phyloP scores from a whole-genome alignment of 2,329 filamentous ascomycete genomes.

The Aspergillus pseudoviridinutans region DNA sequence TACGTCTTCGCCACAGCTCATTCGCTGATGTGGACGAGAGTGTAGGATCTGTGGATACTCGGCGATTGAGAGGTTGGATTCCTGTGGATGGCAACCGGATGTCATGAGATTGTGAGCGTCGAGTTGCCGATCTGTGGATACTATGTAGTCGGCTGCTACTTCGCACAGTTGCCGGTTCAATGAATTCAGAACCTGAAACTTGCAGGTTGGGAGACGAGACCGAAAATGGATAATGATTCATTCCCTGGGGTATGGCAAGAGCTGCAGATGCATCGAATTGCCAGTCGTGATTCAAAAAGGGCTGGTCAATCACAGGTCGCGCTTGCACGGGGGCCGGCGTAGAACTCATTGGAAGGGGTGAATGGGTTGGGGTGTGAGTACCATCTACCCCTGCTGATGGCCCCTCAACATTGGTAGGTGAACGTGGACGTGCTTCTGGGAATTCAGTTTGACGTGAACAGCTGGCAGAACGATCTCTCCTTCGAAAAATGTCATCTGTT shows the following conservation, averaged over 20 bases:
- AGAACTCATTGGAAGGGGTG: neutral
- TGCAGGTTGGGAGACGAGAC: slow-evolving; percentile 33
- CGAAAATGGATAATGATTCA: slow-evolving; percentile 27
- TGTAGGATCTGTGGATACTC: slow-evolving; percentile 32
- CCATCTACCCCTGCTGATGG: neutral
- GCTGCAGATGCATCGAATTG: neutral
- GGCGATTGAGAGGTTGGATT: slow-evolving; percentile 17
- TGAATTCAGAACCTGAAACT: slow-evolving; percentile 16
- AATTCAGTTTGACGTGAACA: neutral
- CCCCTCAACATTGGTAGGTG: neutral
- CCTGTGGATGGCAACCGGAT: slow-evolving; percentile 5
- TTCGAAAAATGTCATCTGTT: slow-evolving; percentile 10
- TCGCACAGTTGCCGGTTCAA: slow-evolving; percentile 17
- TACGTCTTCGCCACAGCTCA: slow-evolving; percentile 36
- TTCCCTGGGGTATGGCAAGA: slow-evolving; percentile 3
- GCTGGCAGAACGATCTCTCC: slow-evolving; percentile 8
- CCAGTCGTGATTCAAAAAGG: neutral
- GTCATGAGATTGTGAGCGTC: slow-evolving; percentile 18
- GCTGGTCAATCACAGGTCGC: neutral
- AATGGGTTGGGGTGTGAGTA: neutral
- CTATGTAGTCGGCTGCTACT: neutral
- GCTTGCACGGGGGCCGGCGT: neutral
- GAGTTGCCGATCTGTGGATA: slow-evolving; percentile 8
- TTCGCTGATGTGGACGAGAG: slow-evolving; percentile 25
- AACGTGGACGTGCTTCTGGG: neutral